A percentile compares a stretch with the other conserved stretches of the same genome.
Conservation (phyloP, 2,329 filamentous ascomycete species). For the Cladobotryum protrusum region DNA sequence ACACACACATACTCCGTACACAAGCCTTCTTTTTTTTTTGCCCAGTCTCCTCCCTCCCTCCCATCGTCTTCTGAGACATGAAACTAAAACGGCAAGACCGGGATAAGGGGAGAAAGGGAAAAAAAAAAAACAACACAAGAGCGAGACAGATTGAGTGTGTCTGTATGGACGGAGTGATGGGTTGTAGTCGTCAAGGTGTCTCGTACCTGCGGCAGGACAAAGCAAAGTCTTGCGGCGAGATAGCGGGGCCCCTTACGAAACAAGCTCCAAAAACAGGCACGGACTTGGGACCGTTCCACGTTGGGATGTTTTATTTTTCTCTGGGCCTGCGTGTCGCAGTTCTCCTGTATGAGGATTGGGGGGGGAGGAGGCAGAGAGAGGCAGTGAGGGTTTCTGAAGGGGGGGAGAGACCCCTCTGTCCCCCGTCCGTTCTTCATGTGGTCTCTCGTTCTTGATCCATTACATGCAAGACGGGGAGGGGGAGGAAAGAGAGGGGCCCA, state of each 20-base stretch:
- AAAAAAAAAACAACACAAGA: too few relatives aligned
- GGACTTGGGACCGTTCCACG: background rate
- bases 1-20: too few relatives aligned
- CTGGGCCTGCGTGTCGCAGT: background rate
- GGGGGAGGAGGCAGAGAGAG: background rate
- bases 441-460: too few relatives aligned
- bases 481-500: too few relatives aligned
- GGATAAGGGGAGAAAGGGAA: background rate
- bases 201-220: conserved; percentile 12
- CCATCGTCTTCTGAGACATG: background rate
- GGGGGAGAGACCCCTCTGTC: too few relatives aligned
- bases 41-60: background rate
- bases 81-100: background rate
- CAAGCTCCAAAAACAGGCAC: background rate
- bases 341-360: background rate
- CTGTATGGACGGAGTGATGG: background rate
- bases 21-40: background rate
- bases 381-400: too few relatives aligned
- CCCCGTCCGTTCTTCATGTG: too few relatives aligned
- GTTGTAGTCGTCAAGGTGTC: background rate
- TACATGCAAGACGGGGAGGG: too few relatives aligned
- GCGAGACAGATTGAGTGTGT: background rate
- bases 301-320: background rate
- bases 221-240: background rate
- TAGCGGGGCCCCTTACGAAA: background rate